Conservation (phyloP, 2,329 filamentous ascomycete genomes). For the Grosmannia clavigera region DNA sequence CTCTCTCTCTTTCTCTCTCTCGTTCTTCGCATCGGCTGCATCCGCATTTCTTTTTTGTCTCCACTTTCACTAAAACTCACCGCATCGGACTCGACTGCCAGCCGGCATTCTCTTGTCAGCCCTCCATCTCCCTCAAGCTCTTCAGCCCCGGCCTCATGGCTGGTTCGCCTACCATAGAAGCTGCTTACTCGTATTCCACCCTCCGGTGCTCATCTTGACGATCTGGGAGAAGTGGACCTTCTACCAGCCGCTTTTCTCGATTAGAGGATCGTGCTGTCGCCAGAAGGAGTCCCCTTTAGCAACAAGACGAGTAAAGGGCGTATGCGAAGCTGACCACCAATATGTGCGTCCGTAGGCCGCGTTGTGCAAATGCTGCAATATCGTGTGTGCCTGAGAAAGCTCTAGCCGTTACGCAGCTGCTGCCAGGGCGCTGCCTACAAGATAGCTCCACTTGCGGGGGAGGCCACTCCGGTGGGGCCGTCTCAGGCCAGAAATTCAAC, state of each 20-base stretch:
- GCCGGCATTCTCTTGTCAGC: not conserved
- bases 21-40: not conserved
- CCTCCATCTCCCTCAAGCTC: not conserved
- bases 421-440: not conserved
- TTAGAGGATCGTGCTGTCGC: not conserved
- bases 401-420: not conserved
- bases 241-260: not conserved
- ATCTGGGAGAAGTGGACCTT: not conserved
- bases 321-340: not conserved
- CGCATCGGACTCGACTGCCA: constrained; percentile 76
- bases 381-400: not conserved
- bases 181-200: constrained; percentile 78
- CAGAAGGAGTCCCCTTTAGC: too few relatives aligned
- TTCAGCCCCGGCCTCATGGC: too few relatives aligned
- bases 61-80: constrained; percentile 34
- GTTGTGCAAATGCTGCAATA: not conserved
- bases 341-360: not conserved
- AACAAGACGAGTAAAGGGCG: not conserved
- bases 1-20: not conserved
- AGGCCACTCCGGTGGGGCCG: not conserved
- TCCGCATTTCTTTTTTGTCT: too few relatives aligned
- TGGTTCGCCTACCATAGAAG: too few relatives aligned
- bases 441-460: not conserved
- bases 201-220: constrained; percentile 27
- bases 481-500: not conserved